Conservation (phyloP, 169 alveolate species). For the Eimeria zaria region DNA sequence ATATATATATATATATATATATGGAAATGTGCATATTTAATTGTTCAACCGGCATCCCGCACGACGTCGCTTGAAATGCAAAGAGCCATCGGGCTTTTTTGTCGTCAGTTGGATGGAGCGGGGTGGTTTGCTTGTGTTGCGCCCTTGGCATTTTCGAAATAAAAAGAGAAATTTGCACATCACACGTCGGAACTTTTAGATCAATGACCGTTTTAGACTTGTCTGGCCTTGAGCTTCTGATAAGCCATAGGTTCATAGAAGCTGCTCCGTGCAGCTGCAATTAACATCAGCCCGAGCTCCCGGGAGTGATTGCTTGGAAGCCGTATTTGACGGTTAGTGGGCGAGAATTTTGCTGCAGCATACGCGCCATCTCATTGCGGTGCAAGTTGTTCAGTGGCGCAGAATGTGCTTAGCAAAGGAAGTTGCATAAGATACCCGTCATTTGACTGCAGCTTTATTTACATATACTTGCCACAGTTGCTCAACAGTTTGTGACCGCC, state of each 20-base stretch:
- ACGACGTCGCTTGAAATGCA: not conserved
- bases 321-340: conserved; percentile 79
- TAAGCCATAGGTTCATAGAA: not conserved
- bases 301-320: conserved; percentile 76
- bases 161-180: not conserved
- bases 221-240: not conserved
- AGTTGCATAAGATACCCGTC: not conserved
- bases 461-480: not conserved
- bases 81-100: not conserved
- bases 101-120: not conserved
- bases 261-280: not conserved
- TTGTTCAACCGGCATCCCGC: not conserved
- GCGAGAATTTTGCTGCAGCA: conserved; percentile 15
- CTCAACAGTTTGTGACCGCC: not conserved
- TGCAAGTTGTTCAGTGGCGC: not conserved
- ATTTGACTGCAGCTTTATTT: not conserved
- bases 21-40: not conserved
- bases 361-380: not conserved
- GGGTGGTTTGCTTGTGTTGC: not conserved
- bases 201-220: not conserved
- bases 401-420: not conserved
- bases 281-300: conserved; percentile 13
- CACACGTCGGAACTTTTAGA: not conserved
- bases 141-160: not conserved
- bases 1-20: too few species aligned